Conservation (phyloP, 2,329 filamentous ascomycete genomes). For the Malbranchea cinnamomea region DNA sequence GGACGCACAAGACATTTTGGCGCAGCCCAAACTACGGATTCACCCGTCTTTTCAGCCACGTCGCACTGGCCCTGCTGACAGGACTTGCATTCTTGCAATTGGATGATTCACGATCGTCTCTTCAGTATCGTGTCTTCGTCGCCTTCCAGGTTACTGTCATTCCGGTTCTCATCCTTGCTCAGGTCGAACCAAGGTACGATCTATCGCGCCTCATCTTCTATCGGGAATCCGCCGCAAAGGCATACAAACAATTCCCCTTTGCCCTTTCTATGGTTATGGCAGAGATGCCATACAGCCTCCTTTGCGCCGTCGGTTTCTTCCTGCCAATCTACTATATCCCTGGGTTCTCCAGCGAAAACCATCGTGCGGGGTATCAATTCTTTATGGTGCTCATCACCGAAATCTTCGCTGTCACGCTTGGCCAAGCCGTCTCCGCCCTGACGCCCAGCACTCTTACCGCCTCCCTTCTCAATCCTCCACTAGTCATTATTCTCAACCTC, state of each 20-base stretch:
- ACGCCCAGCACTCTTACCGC: slow-evolving; percentile 59
- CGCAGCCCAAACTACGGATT: slow-evolving; percentile 79
- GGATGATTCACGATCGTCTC: slow-evolving; percentile 55
- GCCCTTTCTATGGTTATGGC: slow-evolving; percentile 62
- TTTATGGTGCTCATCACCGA: slow-evolving; percentile 72
- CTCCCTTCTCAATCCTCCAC: slow-evolving; percentile 56
- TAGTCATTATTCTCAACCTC: slow-evolving; percentile 57
- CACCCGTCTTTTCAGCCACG: slow-evolving; percentile 72
- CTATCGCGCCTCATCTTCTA: slow-evolving; percentile 69
- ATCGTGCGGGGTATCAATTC: slow-evolving; percentile 72
- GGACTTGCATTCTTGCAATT: slow-evolving; percentile 69
- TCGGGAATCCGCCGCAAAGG: slow-evolving; percentile 72
- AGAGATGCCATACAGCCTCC: slow-evolving; percentile 68
- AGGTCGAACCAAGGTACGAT: slow-evolving; percentile 74
- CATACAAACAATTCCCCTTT: slow-evolving; percentile 71
- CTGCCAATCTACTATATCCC: slow-evolving; percentile 74
- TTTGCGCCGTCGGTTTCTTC: slow-evolving; percentile 72
- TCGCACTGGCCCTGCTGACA: slow-evolving; percentile 61
- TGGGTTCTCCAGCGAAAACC: slow-evolving; percentile 48
- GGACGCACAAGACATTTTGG: slow-evolving; percentile 71
- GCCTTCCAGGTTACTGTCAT: slow-evolving; percentile 79
- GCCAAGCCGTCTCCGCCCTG: slow-evolving; percentile 59
- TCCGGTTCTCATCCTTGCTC: slow-evolving; percentile 66
- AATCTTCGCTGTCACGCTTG: slow-evolving; percentile 68
- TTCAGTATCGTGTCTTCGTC: slow-evolving; percentile 79